Evolutionary conservation across 352 stramenopile species (phyloP).

Genomic region (Aphanomyces cochlioides): DNA sequence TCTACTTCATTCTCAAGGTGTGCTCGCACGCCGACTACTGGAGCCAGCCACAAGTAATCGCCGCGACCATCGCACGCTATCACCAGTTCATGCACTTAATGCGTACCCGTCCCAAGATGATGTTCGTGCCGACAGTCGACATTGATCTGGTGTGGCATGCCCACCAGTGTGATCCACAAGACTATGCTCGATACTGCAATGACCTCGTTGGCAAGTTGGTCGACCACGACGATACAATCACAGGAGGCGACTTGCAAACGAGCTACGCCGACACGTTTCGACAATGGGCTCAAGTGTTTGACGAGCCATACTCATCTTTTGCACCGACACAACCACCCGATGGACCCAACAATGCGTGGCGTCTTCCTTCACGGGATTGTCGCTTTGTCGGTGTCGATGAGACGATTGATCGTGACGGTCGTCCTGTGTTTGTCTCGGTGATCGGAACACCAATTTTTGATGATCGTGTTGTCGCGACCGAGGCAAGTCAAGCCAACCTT

Average conservation of each 20-base stretch:
- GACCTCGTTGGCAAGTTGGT: background rate
- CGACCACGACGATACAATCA: slow-evolving; percentile 19
- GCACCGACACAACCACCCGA: background rate
- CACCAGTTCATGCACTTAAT: slow-evolving; percentile 29
- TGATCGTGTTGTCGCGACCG: slow-evolving; percentile 7
- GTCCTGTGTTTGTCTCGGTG: slow-evolving; percentile 20
- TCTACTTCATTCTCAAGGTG: slow-evolving; percentile 29
- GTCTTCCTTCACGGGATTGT: background rate
- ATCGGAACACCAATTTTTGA: slow-evolving; percentile 27
- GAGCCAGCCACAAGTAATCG: slow-evolving; percentile 15
- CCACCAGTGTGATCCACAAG: background rate
- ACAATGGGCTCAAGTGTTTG: background rate
- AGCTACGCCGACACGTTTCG: slow-evolving; percentile 11
- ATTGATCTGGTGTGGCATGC: slow-evolving; percentile 21
- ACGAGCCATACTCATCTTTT: slow-evolving; percentile 15
- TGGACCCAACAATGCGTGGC: background rate
- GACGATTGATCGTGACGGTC: background rate
- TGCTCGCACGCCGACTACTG: slow-evolving; percentile 26
- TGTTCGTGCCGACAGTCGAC: slow-evolving; percentile 21
- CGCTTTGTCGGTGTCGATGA: slow-evolving; percentile 18
- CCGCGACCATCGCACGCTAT: slow-evolving; percentile 15
- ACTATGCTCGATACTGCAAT: background rate
- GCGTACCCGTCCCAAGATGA: background rate
- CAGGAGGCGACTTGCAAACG: background rate
- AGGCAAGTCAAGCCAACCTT: slow-evolving; percentile 13